Evolutionary conservation across 306 rosid genomes (phyloP).

Genomic region (Biancaea sappan): DNA sequence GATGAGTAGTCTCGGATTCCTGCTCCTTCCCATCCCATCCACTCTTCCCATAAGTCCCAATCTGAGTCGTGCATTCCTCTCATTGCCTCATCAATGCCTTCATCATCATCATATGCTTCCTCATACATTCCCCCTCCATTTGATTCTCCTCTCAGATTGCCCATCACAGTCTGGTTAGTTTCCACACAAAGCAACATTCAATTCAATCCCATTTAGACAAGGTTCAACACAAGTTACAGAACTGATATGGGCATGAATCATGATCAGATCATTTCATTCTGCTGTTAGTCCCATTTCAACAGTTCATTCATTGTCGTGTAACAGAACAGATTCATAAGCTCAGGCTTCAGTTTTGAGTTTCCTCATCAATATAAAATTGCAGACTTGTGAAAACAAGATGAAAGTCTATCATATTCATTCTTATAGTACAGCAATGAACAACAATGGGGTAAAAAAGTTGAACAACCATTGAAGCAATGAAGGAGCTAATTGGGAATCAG

Average conservation of each 20-base stretch:
- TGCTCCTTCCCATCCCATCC: slow-evolving; percentile 99
- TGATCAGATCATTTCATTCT: not conserved
- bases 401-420: not conserved
- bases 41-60: slow-evolving; percentile 89
- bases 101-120: slow-evolving; percentile 28
- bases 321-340: not conserved
- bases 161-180: slow-evolving; percentile 65
- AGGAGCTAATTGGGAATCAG: not conserved
- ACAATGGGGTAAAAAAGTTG: not conserved
- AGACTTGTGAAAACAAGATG: not conserved
- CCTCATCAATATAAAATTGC: not conserved
- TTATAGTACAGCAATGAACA: not conserved
- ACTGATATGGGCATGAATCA: not conserved
- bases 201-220: not conserved
- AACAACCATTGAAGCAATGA: not conserved
- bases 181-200: not conserved
- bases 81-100: slow-evolving; percentile 55
- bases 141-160: slow-evolving; percentile 61
- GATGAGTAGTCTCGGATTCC: slow-evolving; percentile 85
- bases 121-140: slow-evolving; percentile 35
- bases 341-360: not conserved
- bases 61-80: slow-evolving; percentile 72
- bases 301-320: too few species aligned
- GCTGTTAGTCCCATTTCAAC: too few species aligned
- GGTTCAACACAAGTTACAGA: too few species aligned